These are phyloP conservation scores for Saccharomyces hybrid DNA, from an alignment of 1,139 yeast species.

Conservation along the genomic window DNA sequence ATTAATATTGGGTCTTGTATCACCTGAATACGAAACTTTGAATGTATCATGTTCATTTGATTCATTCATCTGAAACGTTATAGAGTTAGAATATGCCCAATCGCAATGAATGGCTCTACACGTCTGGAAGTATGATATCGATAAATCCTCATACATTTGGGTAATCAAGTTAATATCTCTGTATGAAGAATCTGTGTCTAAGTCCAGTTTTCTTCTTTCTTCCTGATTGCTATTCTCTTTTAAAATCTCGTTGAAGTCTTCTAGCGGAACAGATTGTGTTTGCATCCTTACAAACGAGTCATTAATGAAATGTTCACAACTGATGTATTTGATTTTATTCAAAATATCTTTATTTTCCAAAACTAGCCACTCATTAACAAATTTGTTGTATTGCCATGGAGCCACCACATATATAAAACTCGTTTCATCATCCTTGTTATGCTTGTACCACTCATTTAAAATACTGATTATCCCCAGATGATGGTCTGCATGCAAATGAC, in stretches of 20 bases:
- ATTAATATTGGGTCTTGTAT: constrained; percentile 70
- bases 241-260: constrained; percentile 11
- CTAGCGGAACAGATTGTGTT: constrained; percentile 28
- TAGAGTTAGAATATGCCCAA: constrained; percentile 67
- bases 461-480: constrained; percentile 77
- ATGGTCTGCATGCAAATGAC: constrained; percentile 97
- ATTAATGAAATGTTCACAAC: constrained; percentile 55
- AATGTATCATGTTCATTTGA: constrained; percentile 33
- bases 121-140: constrained; percentile 39
- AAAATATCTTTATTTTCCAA: constrained; percentile 43
- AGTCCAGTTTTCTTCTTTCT: constrained; percentile 29
- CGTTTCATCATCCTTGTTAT: constrained; percentile 26
- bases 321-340: constrained; percentile 46
- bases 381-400: constrained; percentile 69
- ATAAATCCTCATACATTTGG: constrained; percentile 26
- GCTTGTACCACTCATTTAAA: constrained; percentile 57
- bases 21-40: constrained; percentile 86
- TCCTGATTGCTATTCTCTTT: constrained; percentile 17
- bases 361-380: constrained; percentile 62
- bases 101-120: constrained; percentile 81
- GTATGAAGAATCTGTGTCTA: constrained; percentile 21
- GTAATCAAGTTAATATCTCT: constrained; percentile 22
- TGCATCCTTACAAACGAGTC: constrained; percentile 28
- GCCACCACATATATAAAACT: constrained; percentile 47
- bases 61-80: constrained; percentile 38